These are phyloP conservation scores for Paecilomyces variotii DNA, from an alignment of 2,329 filamentous ascomycete species.

Conservation along the genomic window DNA sequence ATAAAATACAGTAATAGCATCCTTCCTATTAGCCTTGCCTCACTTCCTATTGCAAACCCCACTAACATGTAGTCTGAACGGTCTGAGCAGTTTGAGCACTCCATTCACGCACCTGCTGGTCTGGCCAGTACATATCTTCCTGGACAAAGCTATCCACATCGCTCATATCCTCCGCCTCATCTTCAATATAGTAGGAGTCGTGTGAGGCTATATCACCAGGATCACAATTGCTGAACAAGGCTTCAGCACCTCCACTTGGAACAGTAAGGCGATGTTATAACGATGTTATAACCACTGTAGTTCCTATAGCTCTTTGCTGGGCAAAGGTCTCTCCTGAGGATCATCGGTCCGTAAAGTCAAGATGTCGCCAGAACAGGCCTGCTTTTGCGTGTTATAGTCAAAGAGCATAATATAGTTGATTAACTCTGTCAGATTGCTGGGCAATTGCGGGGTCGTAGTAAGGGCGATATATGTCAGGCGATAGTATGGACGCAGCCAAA, in stretches of 20 bases:
- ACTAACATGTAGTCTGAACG: no score
- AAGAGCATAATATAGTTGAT: background rate
- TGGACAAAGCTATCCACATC: no score
- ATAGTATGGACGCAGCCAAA: background rate
- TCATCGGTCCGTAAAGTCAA: conserved; percentile 2
- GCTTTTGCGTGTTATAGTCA: background rate
- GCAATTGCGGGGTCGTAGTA: background rate
- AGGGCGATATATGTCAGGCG: background rate
- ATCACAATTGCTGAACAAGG: background rate
- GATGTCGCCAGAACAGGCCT: background rate
- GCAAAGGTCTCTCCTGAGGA: background rate
- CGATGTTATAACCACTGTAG: conserved; percentile 3
- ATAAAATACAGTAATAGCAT: no score
- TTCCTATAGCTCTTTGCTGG: background rate
- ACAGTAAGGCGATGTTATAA: background rate
- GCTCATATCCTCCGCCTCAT: no score
- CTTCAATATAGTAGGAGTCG: no score
- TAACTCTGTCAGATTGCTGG: background rate
- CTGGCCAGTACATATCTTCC: no score
- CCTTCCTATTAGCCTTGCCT: no score
- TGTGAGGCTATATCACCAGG: background rate
- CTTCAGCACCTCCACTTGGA: background rate
- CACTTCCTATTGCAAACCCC: no score
- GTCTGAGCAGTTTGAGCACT: no score
- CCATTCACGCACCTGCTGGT: no score